phyloP scores from a whole-genome alignment of 1,139 yeast species.

The Yamadazyma dendronema region DNA sequence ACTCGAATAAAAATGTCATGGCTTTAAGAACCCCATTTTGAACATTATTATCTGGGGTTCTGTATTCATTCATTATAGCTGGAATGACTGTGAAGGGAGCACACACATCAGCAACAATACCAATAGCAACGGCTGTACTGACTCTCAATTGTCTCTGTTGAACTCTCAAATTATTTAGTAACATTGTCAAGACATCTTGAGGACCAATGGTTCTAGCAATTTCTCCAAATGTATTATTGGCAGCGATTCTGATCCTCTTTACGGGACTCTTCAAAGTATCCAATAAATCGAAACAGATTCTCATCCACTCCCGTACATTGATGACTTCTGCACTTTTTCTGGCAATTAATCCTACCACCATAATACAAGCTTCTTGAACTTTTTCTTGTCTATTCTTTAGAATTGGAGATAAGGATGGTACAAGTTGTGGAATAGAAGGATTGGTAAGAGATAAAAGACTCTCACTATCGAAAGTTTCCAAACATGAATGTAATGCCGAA shows the following conservation, averaged over 20 bases:
- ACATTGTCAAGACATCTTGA: slow-evolving; percentile 84
- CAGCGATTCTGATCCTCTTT: slow-evolving; percentile 76
- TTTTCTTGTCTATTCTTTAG: slow-evolving; percentile 86
- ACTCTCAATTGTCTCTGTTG: slow-evolving; percentile 97
- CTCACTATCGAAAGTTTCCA: slow-evolving; percentile 35
- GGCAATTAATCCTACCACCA: slow-evolving; percentile 81
- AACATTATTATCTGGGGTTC: slow-evolving; percentile 89
- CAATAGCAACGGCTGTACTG: slow-evolving; percentile 97
- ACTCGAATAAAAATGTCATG: slow-evolving; percentile 89
- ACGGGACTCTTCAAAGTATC: slow-evolving; percentile 88
- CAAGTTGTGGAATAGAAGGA: slow-evolving; percentile 80
- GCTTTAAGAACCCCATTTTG: slow-evolving; percentile 96
- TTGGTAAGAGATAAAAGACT: slow-evolving; percentile 59
- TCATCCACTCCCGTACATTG: slow-evolving; percentile 96
- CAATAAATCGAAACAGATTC: slow-evolving; percentile 86
- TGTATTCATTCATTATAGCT: slow-evolving; percentile 92
- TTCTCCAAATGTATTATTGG: slow-evolving; percentile 87
- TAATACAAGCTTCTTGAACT: slow-evolving; percentile 85
- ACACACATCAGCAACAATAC: slow-evolving; percentile 93
- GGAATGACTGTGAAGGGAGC: slow-evolving; percentile 95
- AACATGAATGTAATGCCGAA: slow-evolving; percentile 57
- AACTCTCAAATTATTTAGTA: slow-evolving; percentile 79
- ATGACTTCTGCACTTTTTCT: slow-evolving; percentile 80
- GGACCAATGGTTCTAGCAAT: slow-evolving; percentile 96
- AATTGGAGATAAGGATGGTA: slow-evolving; percentile 91